A percentile compares a stretch with the other conserved stretches of the same genome.
phyloP scores from a whole-genome alignment of 1,139 yeast species.

The Ogataea hybrid region DNA sequence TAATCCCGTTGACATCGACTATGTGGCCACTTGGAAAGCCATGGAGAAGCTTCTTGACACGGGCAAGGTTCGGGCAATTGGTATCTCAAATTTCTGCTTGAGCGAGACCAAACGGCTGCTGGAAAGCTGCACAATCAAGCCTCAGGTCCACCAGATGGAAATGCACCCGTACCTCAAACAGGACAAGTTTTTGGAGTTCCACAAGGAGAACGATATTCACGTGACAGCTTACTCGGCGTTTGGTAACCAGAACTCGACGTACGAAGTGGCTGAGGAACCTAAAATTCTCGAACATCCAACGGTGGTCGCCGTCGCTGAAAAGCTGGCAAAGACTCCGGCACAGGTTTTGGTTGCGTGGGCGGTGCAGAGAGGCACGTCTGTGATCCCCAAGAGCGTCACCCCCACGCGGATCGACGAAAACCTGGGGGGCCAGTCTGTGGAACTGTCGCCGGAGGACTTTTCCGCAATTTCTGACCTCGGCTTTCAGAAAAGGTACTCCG shows the following conservation, averaged over 20 bases:
- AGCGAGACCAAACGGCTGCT: slow-evolving; percentile 35
- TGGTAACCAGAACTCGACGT: slow-evolving; percentile 38
- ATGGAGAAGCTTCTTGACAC: slow-evolving; percentile 43
- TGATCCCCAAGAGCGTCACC: slow-evolving; percentile 40
- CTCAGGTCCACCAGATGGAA: slow-evolving; percentile 42
- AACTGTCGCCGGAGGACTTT: slow-evolving; percentile 35
- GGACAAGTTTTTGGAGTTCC: slow-evolving; percentile 34
- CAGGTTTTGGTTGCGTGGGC: slow-evolving; percentile 42
- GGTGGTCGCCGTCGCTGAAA: slow-evolving; percentile 48
- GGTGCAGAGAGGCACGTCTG: slow-evolving; percentile 39
- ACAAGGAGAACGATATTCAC: slow-evolving; percentile 32
- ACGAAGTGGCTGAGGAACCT: slow-evolving; percentile 31
- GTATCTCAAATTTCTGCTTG: slow-evolving; percentile 40
- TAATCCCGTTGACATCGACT: slow-evolving; percentile 27
- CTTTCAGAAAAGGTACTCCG: slow-evolving; percentile 29
- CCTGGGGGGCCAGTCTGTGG: slow-evolving; percentile 28
- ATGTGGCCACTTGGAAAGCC: slow-evolving; percentile 40
- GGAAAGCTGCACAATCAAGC: slow-evolving; percentile 25
- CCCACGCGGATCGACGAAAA: slow-evolving; percentile 37
- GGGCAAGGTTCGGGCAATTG: slow-evolving; percentile 49
- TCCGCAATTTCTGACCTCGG: slow-evolving; percentile 24
- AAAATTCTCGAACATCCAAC: slow-evolving; percentile 41
- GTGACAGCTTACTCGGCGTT: slow-evolving; percentile 44
- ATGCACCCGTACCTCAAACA: slow-evolving; percentile 44
- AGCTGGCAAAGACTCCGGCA: slow-evolving; percentile 46